Evolutionary conservation across 345 rosid genomes (phyloP).

Genomic region (Sapria himalayana): DNA sequence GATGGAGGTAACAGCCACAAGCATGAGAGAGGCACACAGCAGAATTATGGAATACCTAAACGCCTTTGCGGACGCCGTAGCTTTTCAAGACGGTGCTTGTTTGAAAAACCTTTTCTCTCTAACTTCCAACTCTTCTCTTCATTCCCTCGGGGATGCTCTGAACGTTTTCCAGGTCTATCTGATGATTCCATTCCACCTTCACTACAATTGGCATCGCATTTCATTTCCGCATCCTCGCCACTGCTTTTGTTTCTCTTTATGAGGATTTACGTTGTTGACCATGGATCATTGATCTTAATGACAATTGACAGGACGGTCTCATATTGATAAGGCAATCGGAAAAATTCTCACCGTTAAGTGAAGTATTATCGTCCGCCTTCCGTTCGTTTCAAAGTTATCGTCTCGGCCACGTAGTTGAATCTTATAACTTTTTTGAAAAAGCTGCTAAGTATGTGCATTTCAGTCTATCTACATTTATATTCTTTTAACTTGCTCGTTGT

Average conservation of each 20-base stretch:
- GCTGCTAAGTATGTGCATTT: constrained; percentile 38
- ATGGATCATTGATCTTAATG: too few species aligned
- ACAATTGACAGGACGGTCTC: constrained; percentile 50
- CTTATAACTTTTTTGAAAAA: constrained; percentile 65
- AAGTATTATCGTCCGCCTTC: constrained; percentile 39
- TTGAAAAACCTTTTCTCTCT: constrained; percentile 42
- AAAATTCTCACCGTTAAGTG: constrained; percentile 44
- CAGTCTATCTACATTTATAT: background rate
- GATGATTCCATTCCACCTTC: background rate
- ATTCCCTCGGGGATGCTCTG: constrained; percentile 79
- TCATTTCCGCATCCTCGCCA: background rate
- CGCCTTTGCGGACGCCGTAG: constrained; percentile 55
- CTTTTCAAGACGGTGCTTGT: constrained; percentile 46
- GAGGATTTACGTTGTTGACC: too few species aligned
- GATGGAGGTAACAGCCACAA: too few species aligned
- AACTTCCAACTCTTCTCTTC: constrained; percentile 51
- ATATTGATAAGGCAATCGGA: constrained; percentile 66
- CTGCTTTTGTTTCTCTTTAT: background rate
- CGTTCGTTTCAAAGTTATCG: constrained; percentile 66
- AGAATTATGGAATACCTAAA: constrained; percentile 61
- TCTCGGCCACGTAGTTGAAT: constrained; percentile 43
- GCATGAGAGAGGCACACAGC: constrained; percentile 83
- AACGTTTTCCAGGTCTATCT: constrained; percentile 37
- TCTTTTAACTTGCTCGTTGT: background rate
- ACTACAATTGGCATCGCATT: too few species aligned